phyloP scores from a whole-genome alignment of 1,284 basidiomycete species.

The Ceratobasidium sp. region DNA sequence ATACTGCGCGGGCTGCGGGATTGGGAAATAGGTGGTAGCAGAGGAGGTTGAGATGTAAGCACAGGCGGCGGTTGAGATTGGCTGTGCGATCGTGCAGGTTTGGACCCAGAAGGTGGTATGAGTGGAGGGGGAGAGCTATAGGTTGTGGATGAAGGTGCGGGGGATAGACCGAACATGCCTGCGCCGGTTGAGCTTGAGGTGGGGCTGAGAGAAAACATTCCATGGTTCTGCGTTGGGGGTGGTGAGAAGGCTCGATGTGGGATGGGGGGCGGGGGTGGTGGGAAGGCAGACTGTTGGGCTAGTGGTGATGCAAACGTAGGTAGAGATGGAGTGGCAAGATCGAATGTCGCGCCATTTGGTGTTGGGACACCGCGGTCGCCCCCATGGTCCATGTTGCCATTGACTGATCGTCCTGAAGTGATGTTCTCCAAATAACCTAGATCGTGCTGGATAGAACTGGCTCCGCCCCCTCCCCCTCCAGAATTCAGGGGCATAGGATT shows the following conservation, averaged over 20 bases:
- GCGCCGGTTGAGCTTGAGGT: neutral
- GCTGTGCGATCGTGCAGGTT: neutral
- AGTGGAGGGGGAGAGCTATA: neutral
- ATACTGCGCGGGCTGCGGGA: slow-evolving; percentile 44
- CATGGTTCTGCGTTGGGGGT: slow-evolving; percentile 9
- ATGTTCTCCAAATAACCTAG: slow-evolving; percentile 21
- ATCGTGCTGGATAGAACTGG: slow-evolving; percentile 39
- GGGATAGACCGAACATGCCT: slow-evolving; percentile 40
- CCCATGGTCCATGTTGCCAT: neutral
- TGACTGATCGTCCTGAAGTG: slow-evolving; percentile 9
- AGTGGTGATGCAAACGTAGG: slow-evolving; percentile 17
- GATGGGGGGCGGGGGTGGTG: slow-evolving; percentile 5
- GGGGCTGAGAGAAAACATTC: slow-evolving; percentile 13
- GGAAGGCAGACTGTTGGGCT: neutral
- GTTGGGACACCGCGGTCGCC: neutral
- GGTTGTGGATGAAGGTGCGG: slow-evolving; percentile 1
- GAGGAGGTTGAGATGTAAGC: neutral
- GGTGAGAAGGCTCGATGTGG: slow-evolving; percentile 7
- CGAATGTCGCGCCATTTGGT: neutral
- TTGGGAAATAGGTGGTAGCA: slow-evolving; percentile 2
- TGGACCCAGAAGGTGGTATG: slow-evolving; percentile 1
- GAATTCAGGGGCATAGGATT: slow-evolving; percentile 20
- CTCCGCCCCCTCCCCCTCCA: slow-evolving; percentile 21
- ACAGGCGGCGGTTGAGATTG: slow-evolving; percentile 10
- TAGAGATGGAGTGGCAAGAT: neutral